Evolutionary conservation across 345 rosid species (phyloP), one percentile per base, ranked within the genome.

Genomic region (Trapa incisa): DNA sequence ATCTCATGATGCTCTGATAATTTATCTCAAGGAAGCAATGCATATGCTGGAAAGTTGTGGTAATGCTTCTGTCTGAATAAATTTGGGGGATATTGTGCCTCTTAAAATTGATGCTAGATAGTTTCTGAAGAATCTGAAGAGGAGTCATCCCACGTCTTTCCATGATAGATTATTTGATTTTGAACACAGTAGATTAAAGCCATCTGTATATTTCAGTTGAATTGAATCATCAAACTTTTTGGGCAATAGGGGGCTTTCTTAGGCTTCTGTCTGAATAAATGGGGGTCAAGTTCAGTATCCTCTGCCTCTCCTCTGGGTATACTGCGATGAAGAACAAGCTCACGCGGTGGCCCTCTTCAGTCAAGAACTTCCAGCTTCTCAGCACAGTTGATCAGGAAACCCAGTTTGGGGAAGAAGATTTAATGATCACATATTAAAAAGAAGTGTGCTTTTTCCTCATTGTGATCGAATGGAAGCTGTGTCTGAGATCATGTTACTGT

Each of bases 271-370:
- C 29, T 22, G 74, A 82, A 76, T 72, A 82, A 69, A 65, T 45
- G 69, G 0, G 84, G 81, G 61, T 71, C 77, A 22, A 7, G 33
- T 16, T 58, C 45, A 77, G 71, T 0, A 43, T 71, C 75, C 42
- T 78, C 73, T 1, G 66, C 45, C 65, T 64, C 86, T 5, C 45
- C 65, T 64, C 86, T 5, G 75, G 77, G 5, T 69, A 45, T 17
- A 79, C 93, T 41, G 68, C 85, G 69, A 78, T 93, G 70, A 83
- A 75, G 68, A 93, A 89, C 77, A 93, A 93, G 75, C 91, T 94
- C 29, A 96, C 97, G 2, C 87, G 96, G 78, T 93, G 98, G 98
- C 96, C 29, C 29, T 96, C 98, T 54, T 89, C 98, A 0, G 96
- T 92, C 58, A 89, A 92, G 80, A 92, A 92, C 77, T 92, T 92